Evolutionary conservation across 2,329 filamentous ascomycete species (phyloP).

Genomic region (Colletotrichum abscissum): DNA sequence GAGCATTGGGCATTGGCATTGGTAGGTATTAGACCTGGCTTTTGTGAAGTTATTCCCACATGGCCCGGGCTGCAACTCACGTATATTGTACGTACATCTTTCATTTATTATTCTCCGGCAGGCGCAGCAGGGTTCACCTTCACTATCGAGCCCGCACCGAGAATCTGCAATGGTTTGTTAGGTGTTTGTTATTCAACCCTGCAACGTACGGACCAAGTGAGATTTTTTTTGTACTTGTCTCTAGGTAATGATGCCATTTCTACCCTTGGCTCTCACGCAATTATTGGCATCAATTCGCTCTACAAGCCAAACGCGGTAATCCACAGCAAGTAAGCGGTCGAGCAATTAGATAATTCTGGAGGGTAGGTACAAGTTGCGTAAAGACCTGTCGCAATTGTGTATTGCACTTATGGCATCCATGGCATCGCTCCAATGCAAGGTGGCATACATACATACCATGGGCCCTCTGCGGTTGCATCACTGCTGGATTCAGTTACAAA

Average conservation of each 20-base stretch:
- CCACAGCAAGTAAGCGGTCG: not conserved
- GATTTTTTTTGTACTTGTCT: not conserved
- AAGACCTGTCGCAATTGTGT: not conserved
- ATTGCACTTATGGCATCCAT: not conserved
- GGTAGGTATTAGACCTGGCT: not conserved
- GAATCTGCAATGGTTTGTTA: not conserved
- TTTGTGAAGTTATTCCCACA: conserved; percentile 25
- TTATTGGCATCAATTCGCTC: not conserved
- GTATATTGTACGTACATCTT: not conserved
- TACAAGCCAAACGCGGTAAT: not conserved
- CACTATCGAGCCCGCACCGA: not conserved
- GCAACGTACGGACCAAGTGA: not conserved
- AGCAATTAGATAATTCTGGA: not conserved
- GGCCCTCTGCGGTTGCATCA: not conserved
- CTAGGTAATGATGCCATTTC: not conserved
- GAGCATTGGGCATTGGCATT: not conserved
- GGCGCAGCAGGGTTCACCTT: not conserved
- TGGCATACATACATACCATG: not conserved
- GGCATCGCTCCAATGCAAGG: not conserved
- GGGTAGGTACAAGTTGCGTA: not conserved
- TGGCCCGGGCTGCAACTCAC: not conserved
- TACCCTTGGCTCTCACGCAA: not conserved
- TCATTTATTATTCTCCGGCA: not conserved
- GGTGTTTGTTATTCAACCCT: not conserved
- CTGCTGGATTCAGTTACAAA: not conserved